A percentile compares a stretch with the other conserved stretches of the same genome.
These are phyloP conservation scores for Isoetes taiwanensis DNA, from an alignment of 75 land plant species.

Conservation along the genomic window DNA sequence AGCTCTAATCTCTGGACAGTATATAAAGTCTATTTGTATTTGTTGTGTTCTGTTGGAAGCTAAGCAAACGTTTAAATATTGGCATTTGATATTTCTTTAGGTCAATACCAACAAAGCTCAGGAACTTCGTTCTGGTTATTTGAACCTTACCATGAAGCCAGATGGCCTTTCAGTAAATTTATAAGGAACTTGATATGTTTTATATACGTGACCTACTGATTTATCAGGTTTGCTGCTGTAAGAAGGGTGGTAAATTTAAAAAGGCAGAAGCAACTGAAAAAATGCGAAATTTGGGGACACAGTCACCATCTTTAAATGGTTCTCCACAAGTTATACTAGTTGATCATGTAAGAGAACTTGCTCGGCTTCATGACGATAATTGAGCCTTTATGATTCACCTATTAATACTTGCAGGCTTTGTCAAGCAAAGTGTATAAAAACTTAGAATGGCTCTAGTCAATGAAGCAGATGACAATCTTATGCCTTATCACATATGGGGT, in stretches of 20 bases:
- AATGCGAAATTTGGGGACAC: neutral
- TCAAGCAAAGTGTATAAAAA: neutral
- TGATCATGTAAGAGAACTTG: neutral
- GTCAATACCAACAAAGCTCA: neutral
- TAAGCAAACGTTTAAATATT: too few species aligned
- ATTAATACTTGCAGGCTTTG: too few species aligned
- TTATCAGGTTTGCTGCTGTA: neutral
- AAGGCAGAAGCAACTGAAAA: too few species aligned
- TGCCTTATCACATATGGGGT: slow-evolving; percentile 6
- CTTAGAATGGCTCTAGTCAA: neutral
- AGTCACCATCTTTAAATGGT: neutral
- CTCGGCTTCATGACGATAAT: too few species aligned
- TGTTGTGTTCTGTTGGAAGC: too few species aligned
- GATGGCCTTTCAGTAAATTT: neutral
- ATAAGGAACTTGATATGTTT: neutral
- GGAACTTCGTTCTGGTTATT: neutral
- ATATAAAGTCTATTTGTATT: too few species aligned
- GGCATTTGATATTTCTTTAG: too few species aligned
- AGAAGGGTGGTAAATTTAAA: neutral
- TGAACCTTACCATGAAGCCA: neutral
- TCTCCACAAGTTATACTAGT: neutral
- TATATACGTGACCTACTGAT: neutral
- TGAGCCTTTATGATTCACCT: too few species aligned
- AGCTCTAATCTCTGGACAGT: too few species aligned
- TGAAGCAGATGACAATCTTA: neutral